A percentile compares a stretch with the other conserved stretches of the same genome.
These are phyloP conservation scores for Echria macrotheca DNA, from an alignment of 495 filamentous ascomycete species.

Conservation along the genomic window DNA sequence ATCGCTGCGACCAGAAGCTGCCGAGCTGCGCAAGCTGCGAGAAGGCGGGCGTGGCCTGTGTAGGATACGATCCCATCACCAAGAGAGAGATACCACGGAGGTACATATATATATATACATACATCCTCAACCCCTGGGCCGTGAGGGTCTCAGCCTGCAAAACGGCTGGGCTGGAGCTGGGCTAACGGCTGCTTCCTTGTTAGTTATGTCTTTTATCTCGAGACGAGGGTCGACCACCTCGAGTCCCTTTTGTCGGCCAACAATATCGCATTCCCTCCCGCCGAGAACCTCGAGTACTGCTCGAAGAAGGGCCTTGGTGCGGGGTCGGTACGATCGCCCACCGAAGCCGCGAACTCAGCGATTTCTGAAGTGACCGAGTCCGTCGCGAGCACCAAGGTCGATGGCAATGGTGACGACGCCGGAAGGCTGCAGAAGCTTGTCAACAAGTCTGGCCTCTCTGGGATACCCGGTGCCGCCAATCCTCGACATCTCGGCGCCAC, in stretches of 20 bases:
- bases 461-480: slow-evolving; percentile 69
- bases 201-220: slow-evolving; percentile 92
- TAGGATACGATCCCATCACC: slow-evolving; percentile 93
- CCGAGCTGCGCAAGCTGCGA: slow-evolving; percentile 87
- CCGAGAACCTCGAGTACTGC: slow-evolving; percentile 72
- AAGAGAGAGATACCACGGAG: slow-evolving; percentile 88
- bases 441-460: slow-evolving; percentile 69
- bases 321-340: slow-evolving; percentile 37
- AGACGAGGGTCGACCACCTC: slow-evolving; percentile 76
- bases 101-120: no score
- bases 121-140: no score
- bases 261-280: slow-evolving; percentile 63
- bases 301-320: slow-evolving; percentile 47
- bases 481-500: slow-evolving; percentile 78
- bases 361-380: slow-evolving; percentile 19
- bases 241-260: slow-evolving; percentile 70
- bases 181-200: slow-evolving; percentile 1
- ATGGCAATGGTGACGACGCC: slow-evolving; percentile 35
- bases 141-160: no score
- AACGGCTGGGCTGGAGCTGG: background rate
- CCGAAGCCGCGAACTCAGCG: slow-evolving; percentile 27
- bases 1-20: slow-evolving; percentile 87
- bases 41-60: slow-evolving; percentile 82
- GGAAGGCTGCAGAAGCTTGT: slow-evolving; percentile 51
- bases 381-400: slow-evolving; percentile 23